Evolutionary conservation across 2,329 filamentous ascomycete genomes (phyloP).

Genomic region (Bipolaris zeicola): DNA sequence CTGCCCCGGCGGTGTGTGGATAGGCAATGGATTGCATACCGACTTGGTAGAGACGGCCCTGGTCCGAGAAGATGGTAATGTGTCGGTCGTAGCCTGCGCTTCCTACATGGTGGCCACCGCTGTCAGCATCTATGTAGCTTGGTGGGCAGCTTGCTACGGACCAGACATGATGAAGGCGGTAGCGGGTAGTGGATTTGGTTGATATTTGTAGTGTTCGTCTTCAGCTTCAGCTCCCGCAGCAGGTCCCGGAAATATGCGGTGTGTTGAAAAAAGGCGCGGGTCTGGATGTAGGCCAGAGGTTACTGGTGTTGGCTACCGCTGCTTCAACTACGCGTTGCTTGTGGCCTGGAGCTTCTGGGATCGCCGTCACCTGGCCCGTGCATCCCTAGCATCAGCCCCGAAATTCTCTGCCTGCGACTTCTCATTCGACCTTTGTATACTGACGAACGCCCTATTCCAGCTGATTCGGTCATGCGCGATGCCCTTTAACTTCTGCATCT

Average conservation of each 20-base stretch:
- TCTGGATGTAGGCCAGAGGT: slow-evolving; percentile 31
- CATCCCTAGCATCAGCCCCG: slow-evolving; percentile 28
- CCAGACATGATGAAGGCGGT: slow-evolving; percentile 51
- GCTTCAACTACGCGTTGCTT: slow-evolving; percentile 38
- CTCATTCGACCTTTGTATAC: slow-evolving; percentile 42
- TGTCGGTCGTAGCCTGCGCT: slow-evolving; percentile 87
- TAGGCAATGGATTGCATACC: slow-evolving; percentile 64
- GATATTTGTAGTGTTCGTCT: slow-evolving; percentile 10
- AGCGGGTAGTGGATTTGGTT: slow-evolving; percentile 33
- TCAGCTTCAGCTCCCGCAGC: slow-evolving; percentile 36
- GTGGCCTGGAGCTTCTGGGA: slow-evolving; percentile 43
- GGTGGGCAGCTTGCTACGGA: slow-evolving; percentile 34
- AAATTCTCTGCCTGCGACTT: slow-evolving; percentile 44
- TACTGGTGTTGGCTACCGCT: slow-evolving; percentile 29
- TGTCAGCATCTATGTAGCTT: slow-evolving; percentile 36
- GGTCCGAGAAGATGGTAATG: slow-evolving; percentile 99
- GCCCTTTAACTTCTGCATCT: slow-evolving; percentile 25
- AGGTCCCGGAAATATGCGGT: slow-evolving; percentile 38
- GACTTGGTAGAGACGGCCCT: slow-evolving; percentile 98
- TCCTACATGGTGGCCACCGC: slow-evolving; percentile 34
- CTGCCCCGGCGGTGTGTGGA: not conserved
- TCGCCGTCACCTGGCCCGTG: slow-evolving; percentile 26
- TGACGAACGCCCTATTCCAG: slow-evolving; percentile 31
- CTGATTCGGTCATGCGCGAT: slow-evolving; percentile 48
- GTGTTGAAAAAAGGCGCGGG: slow-evolving; percentile 27